Evolutionary conservation across 306 rosid species (phyloP).

Genomic region (Inga oerstediana): DNA sequence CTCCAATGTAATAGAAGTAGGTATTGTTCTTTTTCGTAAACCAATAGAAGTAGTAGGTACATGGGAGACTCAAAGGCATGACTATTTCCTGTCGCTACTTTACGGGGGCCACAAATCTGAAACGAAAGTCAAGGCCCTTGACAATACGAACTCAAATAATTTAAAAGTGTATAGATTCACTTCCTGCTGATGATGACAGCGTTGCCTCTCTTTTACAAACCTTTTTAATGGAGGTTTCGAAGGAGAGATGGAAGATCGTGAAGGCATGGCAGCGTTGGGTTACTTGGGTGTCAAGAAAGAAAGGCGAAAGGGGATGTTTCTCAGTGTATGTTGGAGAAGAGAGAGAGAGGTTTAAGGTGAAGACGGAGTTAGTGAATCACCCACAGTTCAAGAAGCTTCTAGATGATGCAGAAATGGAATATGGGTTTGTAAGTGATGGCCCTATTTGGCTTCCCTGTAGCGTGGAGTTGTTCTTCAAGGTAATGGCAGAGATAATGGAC

Average conservation of each 20-base stretch:
- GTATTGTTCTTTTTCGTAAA: background rate
- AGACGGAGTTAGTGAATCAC: slow-evolving; percentile 30
- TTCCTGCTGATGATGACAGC: background rate
- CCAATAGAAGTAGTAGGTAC: background rate
- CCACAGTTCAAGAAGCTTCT: slow-evolving; percentile 34
- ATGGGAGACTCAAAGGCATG: background rate
- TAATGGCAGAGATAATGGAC: slow-evolving; percentile 58
- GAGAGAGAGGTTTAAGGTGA: slow-evolving; percentile 32
- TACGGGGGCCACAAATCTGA: background rate
- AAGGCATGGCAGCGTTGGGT: slow-evolving; percentile 41
- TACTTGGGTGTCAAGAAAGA: background rate
- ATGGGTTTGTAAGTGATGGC: slow-evolving; percentile 38
- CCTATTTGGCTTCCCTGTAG: slow-evolving; percentile 74
- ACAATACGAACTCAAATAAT: background rate
- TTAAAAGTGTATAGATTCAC: background rate
- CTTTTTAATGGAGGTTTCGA: slow-evolving; percentile 33
- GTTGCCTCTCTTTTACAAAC: background rate
- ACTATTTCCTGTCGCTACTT: background rate
- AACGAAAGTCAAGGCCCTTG: background rate
- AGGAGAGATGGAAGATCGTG: slow-evolving; percentile 22
- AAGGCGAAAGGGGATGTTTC: slow-evolving; percentile 23
- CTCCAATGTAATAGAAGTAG: background rate
- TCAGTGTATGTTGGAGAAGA: slow-evolving; percentile 38
- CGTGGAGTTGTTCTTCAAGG: slow-evolving; percentile 58
- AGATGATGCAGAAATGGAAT: slow-evolving; percentile 39